Percentiles rank a stretch among this genome's conserved stretches.
Evolutionary conservation across 2,329 filamentous ascomycete genomes (phyloP).

Genomic region (Dendryphion nanum): DNA sequence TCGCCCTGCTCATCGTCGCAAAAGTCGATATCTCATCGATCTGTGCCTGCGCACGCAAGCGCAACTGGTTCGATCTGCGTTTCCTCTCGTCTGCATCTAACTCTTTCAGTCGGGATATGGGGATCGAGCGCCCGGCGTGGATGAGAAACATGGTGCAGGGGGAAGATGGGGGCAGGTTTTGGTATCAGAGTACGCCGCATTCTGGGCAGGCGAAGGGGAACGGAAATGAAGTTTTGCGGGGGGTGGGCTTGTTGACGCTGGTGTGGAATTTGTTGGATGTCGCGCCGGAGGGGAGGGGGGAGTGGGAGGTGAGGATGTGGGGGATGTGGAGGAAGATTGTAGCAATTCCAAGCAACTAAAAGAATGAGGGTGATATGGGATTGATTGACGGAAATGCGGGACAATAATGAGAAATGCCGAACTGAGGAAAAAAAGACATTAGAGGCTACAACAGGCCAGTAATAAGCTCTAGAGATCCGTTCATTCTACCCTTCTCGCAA

Average conservation of each 20-base stretch:
- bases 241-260: slow-evolving; percentile 8
- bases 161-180: slow-evolving; percentile 7
- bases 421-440: no score
- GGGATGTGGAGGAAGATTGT: no score
- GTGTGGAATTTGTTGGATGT: slow-evolving; percentile 10
- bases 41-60: slow-evolving; percentile 8
- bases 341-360: no score
- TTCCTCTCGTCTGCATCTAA: slow-evolving; percentile 10
- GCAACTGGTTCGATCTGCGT: slow-evolving; percentile 10
- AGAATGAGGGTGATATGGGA: no score
- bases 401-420: no score
- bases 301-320: slow-evolving; percentile 7
- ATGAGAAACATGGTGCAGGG: slow-evolving; percentile 3
- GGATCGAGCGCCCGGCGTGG: slow-evolving; percentile 9
- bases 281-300: slow-evolving; percentile 7
- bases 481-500: no score
- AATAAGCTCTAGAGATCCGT: no score
- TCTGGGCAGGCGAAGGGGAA: slow-evolving; percentile 3
- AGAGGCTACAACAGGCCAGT: no score
- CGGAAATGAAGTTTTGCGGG: slow-evolving; percentile 4
- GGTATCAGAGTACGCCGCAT: slow-evolving; percentile 9
- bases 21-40: slow-evolving; percentile 7
- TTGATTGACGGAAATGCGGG: no score
- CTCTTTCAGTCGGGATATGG: slow-evolving; percentile 14
- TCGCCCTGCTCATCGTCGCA: slow-evolving; percentile 10